Conservation (phyloP, 805 yeast genomes). For the Saccharomycopsis lassenensis region DNA sequence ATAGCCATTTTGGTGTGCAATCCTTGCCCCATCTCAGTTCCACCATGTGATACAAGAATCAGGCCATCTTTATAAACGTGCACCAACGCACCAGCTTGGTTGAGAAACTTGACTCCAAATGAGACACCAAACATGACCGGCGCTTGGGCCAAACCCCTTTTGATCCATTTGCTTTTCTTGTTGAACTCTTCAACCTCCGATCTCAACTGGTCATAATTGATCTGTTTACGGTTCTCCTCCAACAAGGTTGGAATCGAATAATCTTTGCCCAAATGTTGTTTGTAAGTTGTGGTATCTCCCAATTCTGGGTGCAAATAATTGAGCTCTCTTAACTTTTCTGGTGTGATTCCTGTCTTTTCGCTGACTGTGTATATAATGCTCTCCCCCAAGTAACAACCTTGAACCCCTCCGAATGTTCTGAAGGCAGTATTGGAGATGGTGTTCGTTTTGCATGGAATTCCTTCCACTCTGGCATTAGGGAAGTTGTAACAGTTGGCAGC, state of each 20-base stretch:
- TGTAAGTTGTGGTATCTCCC: slow-evolving; percentile 28
- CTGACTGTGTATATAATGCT: slow-evolving; percentile 30
- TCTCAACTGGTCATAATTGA: slow-evolving; percentile 26
- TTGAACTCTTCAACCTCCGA: slow-evolving; percentile 32
- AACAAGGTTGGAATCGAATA: slow-evolving; percentile 29
- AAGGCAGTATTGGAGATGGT: slow-evolving; percentile 39
- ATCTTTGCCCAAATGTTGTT: slow-evolving; percentile 32
- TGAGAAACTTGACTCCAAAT: slow-evolving; percentile 34
- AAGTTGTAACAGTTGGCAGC: slow-evolving; percentile 33
- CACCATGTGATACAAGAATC: slow-evolving; percentile 36
- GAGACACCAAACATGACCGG: slow-evolving; percentile 39
- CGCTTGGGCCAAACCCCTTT: slow-evolving; percentile 35
- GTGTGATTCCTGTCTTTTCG: slow-evolving; percentile 30
- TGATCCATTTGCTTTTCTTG: slow-evolving; percentile 31
- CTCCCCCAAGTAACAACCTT: slow-evolving; percentile 37
- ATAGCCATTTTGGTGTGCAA: slow-evolving; percentile 37
- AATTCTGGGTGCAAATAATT: slow-evolving; percentile 28
- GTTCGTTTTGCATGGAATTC: slow-evolving; percentile 33
- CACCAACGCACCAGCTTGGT: slow-evolving; percentile 38
- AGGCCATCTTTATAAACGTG: slow-evolving; percentile 38
- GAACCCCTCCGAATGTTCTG: slow-evolving; percentile 41
- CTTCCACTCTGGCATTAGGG: slow-evolving; percentile 30
- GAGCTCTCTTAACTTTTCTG: slow-evolving; percentile 28
- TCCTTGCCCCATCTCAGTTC: slow-evolving; percentile 43
- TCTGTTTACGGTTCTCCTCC: slow-evolving; percentile 26